Evolutionary conservation across 768 basidiomycete genomes (phyloP).

Genomic region (Mycena galericulata): DNA sequence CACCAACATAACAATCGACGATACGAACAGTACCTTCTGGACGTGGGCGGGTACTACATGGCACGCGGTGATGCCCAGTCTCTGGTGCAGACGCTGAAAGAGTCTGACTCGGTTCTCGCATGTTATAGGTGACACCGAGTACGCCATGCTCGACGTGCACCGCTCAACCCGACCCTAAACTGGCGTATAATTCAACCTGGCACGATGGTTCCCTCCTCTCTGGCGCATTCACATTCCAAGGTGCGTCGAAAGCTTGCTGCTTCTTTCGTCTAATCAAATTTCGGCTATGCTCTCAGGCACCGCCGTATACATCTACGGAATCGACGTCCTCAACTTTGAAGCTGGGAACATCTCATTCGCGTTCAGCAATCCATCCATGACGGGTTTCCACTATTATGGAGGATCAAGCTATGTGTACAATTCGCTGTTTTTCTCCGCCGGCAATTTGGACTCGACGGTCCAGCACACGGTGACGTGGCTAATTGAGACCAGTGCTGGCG

Average conservation of each 20-base stretch:
- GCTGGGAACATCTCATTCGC: neutral
- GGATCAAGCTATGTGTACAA: neutral
- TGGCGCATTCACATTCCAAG: no score
- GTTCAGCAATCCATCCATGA: neutral
- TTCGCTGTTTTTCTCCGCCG: conserved; percentile 16
- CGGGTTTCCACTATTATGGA: neutral
- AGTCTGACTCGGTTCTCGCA: neutral
- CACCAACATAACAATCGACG: no score
- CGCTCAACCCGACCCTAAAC: conserved; percentile 1
- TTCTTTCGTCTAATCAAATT: neutral
- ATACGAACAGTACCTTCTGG: no score
- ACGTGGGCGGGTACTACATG: neutral
- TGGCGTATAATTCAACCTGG: no score
- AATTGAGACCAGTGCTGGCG: neutral
- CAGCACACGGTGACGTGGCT: conserved; percentile 13
- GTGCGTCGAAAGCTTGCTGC: neutral
- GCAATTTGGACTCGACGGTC: neutral
- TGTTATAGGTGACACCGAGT: neutral
- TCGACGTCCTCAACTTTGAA: neutral
- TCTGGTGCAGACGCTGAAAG: neutral
- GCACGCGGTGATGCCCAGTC: neutral
- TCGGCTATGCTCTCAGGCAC: conserved; percentile 6
- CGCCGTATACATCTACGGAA: no score
- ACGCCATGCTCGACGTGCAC: neutral
- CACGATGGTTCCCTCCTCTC: no score